Conservation (phyloP, 2,329 filamentous ascomycete genomes). For the Xylariales sp. region DNA sequence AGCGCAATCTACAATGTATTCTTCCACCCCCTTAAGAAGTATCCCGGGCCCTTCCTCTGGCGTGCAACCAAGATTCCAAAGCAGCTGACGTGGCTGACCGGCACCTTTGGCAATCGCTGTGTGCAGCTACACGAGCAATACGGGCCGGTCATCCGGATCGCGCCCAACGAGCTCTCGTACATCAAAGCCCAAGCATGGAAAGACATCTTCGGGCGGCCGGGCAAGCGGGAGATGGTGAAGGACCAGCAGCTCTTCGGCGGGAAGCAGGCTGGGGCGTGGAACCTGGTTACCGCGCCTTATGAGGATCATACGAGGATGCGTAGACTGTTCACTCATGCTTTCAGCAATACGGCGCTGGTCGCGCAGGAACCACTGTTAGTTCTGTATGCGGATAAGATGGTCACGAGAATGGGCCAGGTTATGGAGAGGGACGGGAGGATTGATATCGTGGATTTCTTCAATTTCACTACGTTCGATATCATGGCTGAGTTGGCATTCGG, state of each 20-base stretch:
- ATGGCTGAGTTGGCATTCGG: conserved; percentile 18
- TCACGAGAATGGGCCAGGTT: conserved; percentile 9
- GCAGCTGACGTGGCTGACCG: neutral
- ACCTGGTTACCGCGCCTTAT: conserved; percentile 24
- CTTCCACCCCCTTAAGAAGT: neutral
- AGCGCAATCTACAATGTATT: neutral
- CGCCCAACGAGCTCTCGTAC: conserved; percentile 1
- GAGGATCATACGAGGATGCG: conserved; percentile 10
- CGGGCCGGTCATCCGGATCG: neutral
- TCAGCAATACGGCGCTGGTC: conserved; percentile 15
- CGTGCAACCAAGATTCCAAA: neutral
- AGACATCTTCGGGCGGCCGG: conserved; percentile 22
- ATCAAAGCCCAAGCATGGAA: conserved; percentile 28
- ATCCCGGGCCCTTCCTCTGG: neutral
- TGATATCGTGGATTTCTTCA: conserved; percentile 14
- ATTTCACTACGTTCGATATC: conserved; percentile 17
- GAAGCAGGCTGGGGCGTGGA: conserved; percentile 10
- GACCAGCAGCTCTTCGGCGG: conserved; percentile 19
- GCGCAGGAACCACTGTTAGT: conserved; percentile 17
- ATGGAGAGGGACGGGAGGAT: conserved; percentile 1
- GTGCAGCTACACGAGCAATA: neutral
- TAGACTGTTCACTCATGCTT: conserved; percentile 13
- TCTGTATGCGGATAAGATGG: conserved; percentile 16
- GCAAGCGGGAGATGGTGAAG: conserved; percentile 21
- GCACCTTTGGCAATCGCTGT: neutral